These are phyloP conservation scores for Mycena vitilis DNA, from an alignment of 768 basidiomycete genomes.

Conservation along the genomic window DNA sequence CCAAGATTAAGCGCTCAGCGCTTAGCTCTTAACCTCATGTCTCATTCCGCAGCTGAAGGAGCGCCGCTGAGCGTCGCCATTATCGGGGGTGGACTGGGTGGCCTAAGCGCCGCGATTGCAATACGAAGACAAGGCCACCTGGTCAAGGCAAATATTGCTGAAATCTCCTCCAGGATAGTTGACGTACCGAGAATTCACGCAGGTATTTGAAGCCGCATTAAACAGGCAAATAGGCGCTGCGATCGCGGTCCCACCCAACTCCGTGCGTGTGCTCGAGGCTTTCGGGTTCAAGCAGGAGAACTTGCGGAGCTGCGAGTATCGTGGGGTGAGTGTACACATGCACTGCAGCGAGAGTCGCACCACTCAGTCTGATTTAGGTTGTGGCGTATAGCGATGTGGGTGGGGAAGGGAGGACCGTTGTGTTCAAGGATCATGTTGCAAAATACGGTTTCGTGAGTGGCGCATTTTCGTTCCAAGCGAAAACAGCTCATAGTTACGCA, in stretches of 20 bases:
- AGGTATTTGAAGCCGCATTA: constrained; percentile 1
- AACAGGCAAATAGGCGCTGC: constrained; percentile 14
- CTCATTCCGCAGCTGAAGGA: not conserved
- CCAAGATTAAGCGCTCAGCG: not conserved
- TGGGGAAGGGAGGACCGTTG: not conserved
- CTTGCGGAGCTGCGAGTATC: constrained; percentile 13
- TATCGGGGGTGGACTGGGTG: constrained; percentile 20
- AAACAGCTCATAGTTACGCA: not conserved
- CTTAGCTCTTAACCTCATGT: not conserved
- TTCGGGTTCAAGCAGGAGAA: constrained; percentile 12
- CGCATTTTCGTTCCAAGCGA: not conserved
- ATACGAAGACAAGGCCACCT: constrained; percentile 17
- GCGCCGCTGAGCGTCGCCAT: constrained; percentile 15
- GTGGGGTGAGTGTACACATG: not conserved
- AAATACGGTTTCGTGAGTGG: not conserved
- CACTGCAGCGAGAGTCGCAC: not conserved
- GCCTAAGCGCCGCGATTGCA: constrained; percentile 19
- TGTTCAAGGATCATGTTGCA: constrained; percentile 7
- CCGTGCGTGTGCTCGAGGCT: constrained; percentile 2
- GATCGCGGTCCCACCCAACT: constrained; percentile 6
- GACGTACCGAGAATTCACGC: not conserved
- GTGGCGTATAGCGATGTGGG: not conserved
- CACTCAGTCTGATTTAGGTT: not conserved
- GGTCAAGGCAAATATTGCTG: not conserved
- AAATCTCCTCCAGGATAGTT: not conserved